These are phyloP conservation scores for Zarea fungicola DNA, from an alignment of 2,329 filamentous ascomycete species.

Conservation along the genomic window DNA sequence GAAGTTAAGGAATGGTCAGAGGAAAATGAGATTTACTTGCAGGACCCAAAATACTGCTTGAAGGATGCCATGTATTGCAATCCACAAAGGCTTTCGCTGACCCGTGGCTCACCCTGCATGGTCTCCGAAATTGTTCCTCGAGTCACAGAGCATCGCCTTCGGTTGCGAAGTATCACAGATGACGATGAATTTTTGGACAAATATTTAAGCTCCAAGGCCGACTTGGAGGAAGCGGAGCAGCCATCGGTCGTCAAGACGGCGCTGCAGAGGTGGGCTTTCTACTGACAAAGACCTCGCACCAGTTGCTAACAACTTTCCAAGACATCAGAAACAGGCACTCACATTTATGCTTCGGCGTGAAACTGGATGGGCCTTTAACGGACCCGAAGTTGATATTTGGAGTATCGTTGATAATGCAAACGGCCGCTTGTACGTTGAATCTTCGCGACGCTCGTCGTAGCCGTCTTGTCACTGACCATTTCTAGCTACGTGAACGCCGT, in stretches of 20 bases:
- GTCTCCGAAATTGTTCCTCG: slow-evolving; percentile 1
- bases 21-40: slow-evolving; percentile 27
- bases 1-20: slow-evolving; percentile 28
- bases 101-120: not conserved
- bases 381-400: slow-evolving; percentile 29
- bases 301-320: not conserved
- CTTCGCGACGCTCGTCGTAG: not conserved
- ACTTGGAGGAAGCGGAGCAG: slow-evolving; percentile 25
- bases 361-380: slow-evolving; percentile 28
- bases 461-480: not conserved
- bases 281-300: too few relatives aligned
- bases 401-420: slow-evolving; percentile 18
- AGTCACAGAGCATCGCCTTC: not conserved
- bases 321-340: slow-evolving; percentile 38
- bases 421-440: slow-evolving; percentile 18
- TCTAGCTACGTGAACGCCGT: slow-evolving; percentile 31
- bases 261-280: slow-evolving; percentile 21
- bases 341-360: slow-evolving; percentile 38
- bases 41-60: slow-evolving; percentile 27
- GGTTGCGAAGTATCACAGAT: slow-evolving; percentile 9
- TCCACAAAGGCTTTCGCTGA: slow-evolving; percentile 27
- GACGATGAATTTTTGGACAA: slow-evolving; percentile 21
- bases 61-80: slow-evolving; percentile 29
- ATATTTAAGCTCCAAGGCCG: slow-evolving; percentile 18
- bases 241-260: slow-evolving; percentile 21